phyloP scores from a whole-genome alignment of 2,329 filamentous ascomycete genomes.

The Pyrenophora graminea region DNA sequence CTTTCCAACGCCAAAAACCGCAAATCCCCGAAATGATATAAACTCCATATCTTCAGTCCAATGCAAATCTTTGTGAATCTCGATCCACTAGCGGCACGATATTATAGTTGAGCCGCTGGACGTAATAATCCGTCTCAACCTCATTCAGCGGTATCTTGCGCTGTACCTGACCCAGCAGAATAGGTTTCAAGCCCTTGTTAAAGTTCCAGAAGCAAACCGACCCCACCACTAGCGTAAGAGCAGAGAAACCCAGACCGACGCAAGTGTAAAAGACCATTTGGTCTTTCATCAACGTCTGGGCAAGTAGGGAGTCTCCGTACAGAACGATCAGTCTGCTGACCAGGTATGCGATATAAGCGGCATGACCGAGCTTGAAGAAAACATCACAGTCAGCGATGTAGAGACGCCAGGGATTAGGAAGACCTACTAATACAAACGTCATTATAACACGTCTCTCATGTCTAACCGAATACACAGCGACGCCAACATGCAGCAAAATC shows the following conservation, averaged over 20 bases:
- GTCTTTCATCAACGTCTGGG: conserved; percentile 24
- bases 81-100: conserved; percentile 8
- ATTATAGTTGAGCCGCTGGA: conserved; percentile 19
- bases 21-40: too few relatives aligned
- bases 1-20: too few relatives aligned
- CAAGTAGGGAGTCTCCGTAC: conserved; percentile 7
- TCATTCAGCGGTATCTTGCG: conserved; percentile 8
- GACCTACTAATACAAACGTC: conserved; percentile 20
- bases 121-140: conserved; percentile 9
- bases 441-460: conserved; percentile 18
- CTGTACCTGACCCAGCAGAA: conserved; percentile 18
- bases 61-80: conserved; percentile 10
- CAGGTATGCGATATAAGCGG: conserved; percentile 26
- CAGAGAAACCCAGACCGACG: conserved; percentile 14
- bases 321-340: conserved; percentile 27
- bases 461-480: conserved; percentile 19
- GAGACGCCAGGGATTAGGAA: neutral
- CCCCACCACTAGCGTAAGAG: conserved; percentile 5
- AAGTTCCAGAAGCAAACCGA: conserved; percentile 28
- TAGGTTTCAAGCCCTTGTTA: conserved; percentile 25
- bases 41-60: conserved; percentile 5
- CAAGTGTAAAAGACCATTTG: conserved; percentile 29
- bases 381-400: neutral
- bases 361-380: conserved; percentile 14
- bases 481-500: conserved; percentile 15